phyloP scores from a whole-genome alignment of 805 yeast species.

The Spathaspora arborariae region DNA sequence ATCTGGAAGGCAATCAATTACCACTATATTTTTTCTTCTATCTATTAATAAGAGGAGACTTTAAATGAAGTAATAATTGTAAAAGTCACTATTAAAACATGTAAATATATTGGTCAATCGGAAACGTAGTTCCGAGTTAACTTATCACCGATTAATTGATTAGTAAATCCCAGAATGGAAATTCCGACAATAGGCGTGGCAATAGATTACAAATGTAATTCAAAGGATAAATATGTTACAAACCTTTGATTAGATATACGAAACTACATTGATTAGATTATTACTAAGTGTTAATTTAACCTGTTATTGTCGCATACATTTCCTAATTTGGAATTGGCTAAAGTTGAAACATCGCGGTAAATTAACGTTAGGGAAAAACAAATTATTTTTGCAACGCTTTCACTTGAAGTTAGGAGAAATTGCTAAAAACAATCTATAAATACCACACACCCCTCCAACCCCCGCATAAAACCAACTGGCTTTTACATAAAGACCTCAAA shows the following conservation, averaged over 20 bases:
- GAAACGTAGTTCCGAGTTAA: too few species aligned
- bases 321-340: constrained; percentile 1
- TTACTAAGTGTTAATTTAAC: too few species aligned
- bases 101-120: not conserved
- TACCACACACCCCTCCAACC: not conserved
- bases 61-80: too few species aligned
- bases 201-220: not conserved
- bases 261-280: not conserved
- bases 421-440: not conserved
- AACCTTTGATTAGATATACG: not conserved
- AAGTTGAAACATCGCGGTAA: constrained; percentile 4
- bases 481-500: too few species aligned
- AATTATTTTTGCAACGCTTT: not conserved
- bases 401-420: constrained; percentile 1
- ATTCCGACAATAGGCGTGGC: not conserved
- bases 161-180: too few species aligned
- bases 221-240: not conserved
- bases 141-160: too few species aligned
- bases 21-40: too few species aligned
- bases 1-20: too few species aligned
- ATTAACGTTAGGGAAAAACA: constrained; percentile 8
- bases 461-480: not conserved
- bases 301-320: constrained; percentile 5
- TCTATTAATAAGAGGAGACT: too few species aligned
- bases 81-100: too few species aligned